These are phyloP conservation scores for Metarhizium brunneum DNA, from an alignment of 2,329 filamentous ascomycete species.

Conservation along the genomic window DNA sequence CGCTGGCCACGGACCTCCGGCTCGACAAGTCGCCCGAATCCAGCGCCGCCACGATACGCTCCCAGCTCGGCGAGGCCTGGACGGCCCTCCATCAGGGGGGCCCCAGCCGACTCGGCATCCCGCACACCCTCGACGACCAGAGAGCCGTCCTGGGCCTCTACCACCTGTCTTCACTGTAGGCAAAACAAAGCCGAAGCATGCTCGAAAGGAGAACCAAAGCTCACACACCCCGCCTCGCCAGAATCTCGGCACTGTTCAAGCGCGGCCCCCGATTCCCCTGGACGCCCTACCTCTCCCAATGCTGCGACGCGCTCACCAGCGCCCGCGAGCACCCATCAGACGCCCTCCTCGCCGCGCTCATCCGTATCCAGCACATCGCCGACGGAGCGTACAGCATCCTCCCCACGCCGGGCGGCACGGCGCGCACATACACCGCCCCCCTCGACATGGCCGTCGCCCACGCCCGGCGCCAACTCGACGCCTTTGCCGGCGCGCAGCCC, in stretches of 20 bases:
- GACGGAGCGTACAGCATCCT: conserved; percentile 19
- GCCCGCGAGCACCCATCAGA: conserved; percentile 22
- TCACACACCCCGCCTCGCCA: neutral
- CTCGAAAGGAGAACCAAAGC: neutral
- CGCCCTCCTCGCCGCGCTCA: conserved; percentile 19
- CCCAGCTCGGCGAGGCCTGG: no score
- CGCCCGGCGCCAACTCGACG: neutral
- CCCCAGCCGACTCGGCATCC: no score
- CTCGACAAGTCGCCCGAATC: no score
- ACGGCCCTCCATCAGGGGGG: no score
- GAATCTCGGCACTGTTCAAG: conserved; percentile 20
- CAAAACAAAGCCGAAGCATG: neutral
- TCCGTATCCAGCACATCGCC: conserved; percentile 24
- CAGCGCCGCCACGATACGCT: no score
- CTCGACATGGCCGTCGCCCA: conserved; percentile 22
- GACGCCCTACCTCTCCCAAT: conserved; percentile 23
- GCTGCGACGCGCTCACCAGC: conserved; percentile 20
- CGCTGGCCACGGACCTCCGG: conserved; percentile 5
- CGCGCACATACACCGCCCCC: conserved; percentile 14
- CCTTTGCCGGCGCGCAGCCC: neutral
- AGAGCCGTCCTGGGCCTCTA: conserved; percentile 31
- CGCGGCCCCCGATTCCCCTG: conserved; percentile 22
- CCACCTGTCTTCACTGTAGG: conserved; percentile 26
- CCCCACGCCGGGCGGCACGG: conserved; percentile 10
- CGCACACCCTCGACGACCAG: conserved; percentile 20